Evolutionary conservation across 2,329 filamentous ascomycete genomes (phyloP).

Genomic region (Cadophora sp.): DNA sequence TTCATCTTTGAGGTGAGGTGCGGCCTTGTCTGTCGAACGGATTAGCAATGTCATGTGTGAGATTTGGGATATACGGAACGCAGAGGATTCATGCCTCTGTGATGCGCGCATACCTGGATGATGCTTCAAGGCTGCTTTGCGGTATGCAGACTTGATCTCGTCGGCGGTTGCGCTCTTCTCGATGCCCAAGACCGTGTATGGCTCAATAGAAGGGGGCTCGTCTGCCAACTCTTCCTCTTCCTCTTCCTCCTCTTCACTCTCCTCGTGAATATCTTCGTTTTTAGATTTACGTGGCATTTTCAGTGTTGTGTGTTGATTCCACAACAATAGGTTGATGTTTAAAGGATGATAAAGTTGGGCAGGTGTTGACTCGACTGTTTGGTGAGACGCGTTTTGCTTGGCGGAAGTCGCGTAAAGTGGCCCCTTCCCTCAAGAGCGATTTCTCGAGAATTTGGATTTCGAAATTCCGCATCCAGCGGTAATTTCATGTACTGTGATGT

Average conservation of each 20-base stretch:
- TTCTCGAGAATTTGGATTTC: not conserved
- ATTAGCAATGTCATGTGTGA: not conserved
- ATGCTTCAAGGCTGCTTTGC: conserved; percentile 85
- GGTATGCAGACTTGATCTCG: conserved; percentile 89
- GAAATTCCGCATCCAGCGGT: not conserved
- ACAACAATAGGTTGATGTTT: conserved; percentile 10
- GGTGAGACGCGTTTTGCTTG: conserved; percentile 29
- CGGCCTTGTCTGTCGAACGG: conserved; percentile 71
- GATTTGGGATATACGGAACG: not conserved
- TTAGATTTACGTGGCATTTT: conserved; percentile 35
- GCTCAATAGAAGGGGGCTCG: conserved; percentile 58
- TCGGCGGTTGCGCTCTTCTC: conserved; percentile 74
- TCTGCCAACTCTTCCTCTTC: conserved; percentile 19
- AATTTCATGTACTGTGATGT: not conserved
- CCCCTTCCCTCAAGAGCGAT: not conserved
- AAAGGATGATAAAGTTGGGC: not conserved
- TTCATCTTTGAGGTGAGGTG: conserved; percentile 68
- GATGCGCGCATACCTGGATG: conserved; percentile 73
- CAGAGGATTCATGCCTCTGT: not conserved
- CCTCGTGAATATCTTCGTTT: conserved; percentile 32
- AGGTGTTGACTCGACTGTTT: conserved; percentile 22
- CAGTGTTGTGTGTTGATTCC: conserved; percentile 14
- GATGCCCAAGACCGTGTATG: conserved; percentile 81
- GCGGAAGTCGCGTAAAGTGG: conserved; percentile 28
- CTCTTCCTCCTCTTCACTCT: conserved; percentile 33